phyloP scores from a whole-genome alignment of 2,329 filamentous ascomycete species.

The Lachnellula arida region DNA sequence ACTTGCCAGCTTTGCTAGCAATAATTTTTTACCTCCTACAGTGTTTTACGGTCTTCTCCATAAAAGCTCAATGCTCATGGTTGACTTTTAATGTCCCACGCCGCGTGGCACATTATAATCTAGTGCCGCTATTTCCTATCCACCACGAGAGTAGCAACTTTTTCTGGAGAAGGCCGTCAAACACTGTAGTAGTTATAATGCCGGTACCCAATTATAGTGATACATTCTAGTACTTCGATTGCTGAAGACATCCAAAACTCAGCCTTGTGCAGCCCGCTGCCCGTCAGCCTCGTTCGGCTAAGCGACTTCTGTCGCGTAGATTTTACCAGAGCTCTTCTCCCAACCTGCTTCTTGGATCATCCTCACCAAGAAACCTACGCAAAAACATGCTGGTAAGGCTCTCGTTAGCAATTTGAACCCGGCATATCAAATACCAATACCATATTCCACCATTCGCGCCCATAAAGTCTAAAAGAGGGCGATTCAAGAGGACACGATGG shows the following conservation, averaged over 20 bases:
- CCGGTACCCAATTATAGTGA: no score
- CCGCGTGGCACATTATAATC: no score
- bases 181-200: not conserved
- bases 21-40: no score
- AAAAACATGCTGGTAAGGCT: constrained; percentile 10
- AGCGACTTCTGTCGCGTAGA: not conserved
- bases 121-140: no score
- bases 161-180: not conserved
- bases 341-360: not conserved
- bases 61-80: no score
- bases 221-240: no score
- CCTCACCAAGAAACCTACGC: not conserved
- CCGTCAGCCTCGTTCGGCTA: not conserved
- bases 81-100: no score
- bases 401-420: constrained; percentile 3
- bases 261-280: constrained; percentile 3
- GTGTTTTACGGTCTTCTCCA: no score
- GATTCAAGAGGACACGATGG: constrained; percentile 17
- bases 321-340: not conserved
- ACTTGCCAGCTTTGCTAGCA: no score
- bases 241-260: not conserved
- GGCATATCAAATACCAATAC: not conserved
- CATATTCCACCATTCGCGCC: not conserved
- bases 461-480: not conserved
- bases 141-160: no score